phyloP scores from a whole-genome alignment of 2,329 filamentous ascomycete species.

The Sarocladium kiliense region DNA sequence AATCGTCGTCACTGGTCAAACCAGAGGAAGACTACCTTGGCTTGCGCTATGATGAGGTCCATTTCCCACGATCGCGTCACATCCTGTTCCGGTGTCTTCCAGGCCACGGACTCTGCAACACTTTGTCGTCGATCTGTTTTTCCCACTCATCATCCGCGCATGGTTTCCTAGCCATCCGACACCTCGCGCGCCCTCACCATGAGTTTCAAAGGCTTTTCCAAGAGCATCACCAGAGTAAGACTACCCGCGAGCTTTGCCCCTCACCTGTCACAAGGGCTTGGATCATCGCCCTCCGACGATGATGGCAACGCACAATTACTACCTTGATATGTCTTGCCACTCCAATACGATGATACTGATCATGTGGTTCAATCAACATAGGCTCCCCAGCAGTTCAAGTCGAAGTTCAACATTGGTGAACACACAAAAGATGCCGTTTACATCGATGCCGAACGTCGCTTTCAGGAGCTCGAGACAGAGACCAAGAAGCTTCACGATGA shows the following conservation, averaged over 20 bases:
- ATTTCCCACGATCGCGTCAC: slow-evolving; percentile 9
- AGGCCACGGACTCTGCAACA: background rate
- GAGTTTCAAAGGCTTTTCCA: slow-evolving; percentile 97
- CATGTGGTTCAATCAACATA: slow-evolving; percentile 19
- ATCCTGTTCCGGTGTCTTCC: slow-evolving; percentile 2
- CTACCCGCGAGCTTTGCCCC: slow-evolving; percentile 21
- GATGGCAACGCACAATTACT: background rate
- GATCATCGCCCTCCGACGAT: slow-evolving; percentile 10
- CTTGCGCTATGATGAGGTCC: slow-evolving; percentile 7
- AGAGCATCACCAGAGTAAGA: slow-evolving; percentile 78
- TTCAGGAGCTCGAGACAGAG: slow-evolving; percentile 88
- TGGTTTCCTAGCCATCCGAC: slow-evolving; percentile 6
- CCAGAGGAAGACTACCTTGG: background rate
- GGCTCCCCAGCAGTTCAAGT: slow-evolving; percentile 89
- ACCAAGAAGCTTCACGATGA: slow-evolving; percentile 97
- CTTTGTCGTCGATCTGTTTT: background rate
- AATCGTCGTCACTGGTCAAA: slow-evolving; percentile 8
- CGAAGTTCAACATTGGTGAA: slow-evolving; percentile 92
- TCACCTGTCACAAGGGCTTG: slow-evolving; percentile 18
- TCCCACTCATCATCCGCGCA: background rate
- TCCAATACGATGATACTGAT: background rate
- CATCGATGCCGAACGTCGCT: slow-evolving; percentile 87
- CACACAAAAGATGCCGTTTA: slow-evolving; percentile 94
- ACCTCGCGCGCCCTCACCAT: slow-evolving; percentile 42
- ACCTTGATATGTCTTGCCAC: background rate